Evolutionary conservation across 1,139 yeast species (phyloP).

Genomic region (Meyerozyma sp.): DNA sequence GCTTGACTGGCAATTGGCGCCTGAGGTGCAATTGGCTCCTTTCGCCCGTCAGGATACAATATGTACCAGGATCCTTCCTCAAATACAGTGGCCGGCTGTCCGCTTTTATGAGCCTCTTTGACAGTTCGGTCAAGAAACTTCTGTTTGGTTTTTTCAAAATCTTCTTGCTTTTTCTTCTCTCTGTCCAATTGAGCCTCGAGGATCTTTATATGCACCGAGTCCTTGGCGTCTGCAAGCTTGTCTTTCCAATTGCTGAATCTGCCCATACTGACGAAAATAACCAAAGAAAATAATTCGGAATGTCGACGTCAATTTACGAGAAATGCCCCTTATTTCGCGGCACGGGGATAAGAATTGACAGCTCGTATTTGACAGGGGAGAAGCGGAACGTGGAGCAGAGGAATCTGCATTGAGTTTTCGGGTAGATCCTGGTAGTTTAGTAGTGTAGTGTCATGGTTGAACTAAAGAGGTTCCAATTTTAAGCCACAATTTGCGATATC

Average conservation of each 20-base stretch:
- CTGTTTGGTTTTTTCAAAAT: not conserved
- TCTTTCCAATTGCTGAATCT: not conserved
- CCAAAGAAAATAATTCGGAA: no score
- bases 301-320: no score
- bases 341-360: no score
- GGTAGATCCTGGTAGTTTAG: no score
- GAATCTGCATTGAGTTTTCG: no score
- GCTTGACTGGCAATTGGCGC: not conserved
- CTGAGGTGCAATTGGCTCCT: not conserved
- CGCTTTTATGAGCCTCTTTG: not conserved
- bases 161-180: not conserved
- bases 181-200: not conserved
- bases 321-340: no score
- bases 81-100: not conserved
- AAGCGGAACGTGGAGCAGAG: no score
- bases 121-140: not conserved
- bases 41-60: not conserved
- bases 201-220: not conserved
- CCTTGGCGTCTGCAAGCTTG: not conserved
- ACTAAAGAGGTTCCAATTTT: no score
- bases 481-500: no score
- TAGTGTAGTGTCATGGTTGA: no score
- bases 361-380: no score
- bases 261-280: not conserved
- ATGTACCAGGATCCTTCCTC: not conserved